Conservation (phyloP, 306 rosid species). For the Lathyrus aphaca region DNA sequence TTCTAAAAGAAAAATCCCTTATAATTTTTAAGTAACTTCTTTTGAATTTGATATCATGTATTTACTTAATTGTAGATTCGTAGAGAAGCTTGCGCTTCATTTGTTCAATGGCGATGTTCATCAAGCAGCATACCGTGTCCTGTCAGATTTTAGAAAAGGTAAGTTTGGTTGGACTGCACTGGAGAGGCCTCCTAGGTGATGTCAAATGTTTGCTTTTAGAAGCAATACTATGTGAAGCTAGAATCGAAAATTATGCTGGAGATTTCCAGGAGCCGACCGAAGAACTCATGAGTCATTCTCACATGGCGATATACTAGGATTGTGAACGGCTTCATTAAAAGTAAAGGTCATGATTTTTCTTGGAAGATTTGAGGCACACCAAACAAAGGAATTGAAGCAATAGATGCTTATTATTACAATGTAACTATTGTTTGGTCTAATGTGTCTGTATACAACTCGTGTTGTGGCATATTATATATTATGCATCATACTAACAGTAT, state of each 20-base stretch:
- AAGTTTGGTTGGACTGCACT: constrained; percentile 85
- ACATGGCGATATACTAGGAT: not conserved
- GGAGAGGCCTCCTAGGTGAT: constrained; percentile 85
- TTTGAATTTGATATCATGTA: not conserved
- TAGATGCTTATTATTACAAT: constrained; percentile 22
- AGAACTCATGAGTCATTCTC: constrained; percentile 8
- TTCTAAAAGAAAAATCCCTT: not conserved
- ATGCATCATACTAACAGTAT: constrained; percentile 12
- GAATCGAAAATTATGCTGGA: constrained; percentile 1
- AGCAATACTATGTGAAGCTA: constrained; percentile 10
- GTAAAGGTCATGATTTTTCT: constrained; percentile 16
- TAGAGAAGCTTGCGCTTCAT: constrained; percentile 74
- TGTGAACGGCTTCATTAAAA: constrained; percentile 32
- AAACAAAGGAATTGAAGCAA: constrained; percentile 28
- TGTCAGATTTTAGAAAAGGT: constrained; percentile 89
- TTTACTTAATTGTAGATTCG: constrained; percentile 57
- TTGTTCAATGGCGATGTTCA: constrained; percentile 75
- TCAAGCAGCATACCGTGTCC: constrained; percentile 81
- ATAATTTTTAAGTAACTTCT: constrained; percentile 18
- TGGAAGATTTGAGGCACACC: constrained; percentile 22
- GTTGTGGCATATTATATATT: not conserved
- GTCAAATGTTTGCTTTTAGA: constrained; percentile 26
- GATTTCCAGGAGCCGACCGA: constrained; percentile 18
- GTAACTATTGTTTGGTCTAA: constrained; percentile 34
- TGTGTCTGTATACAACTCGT: constrained; percentile 1